Evolutionary conservation across 2,329 filamentous ascomycete genomes (phyloP), one percentile per base, ranked within the genome.

Genomic region (Fusarium beomiforme): DNA sequence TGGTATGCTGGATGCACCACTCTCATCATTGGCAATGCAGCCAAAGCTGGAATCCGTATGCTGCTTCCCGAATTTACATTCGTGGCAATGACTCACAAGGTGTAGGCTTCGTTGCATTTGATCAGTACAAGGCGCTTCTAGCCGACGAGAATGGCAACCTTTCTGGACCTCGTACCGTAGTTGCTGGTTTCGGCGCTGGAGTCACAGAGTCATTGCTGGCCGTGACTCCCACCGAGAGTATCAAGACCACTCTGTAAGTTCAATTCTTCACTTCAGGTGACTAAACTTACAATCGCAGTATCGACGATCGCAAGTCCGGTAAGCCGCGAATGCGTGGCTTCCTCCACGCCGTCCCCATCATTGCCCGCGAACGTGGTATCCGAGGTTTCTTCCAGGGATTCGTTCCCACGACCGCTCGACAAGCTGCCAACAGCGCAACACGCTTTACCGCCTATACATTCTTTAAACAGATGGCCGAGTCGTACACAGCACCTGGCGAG

Each of bases 1-100:
- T 99, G 96, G 96, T 99, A 99, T 81, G 95, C 96, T 16, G 96
- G 96, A 39, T 99, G 96, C 84, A 98, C 96, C 49, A 98, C 96
- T 31, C 84, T 98, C 79, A 97, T 99, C 65, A 94, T 98, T 74
- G 96, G 96, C 67, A 99, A 99, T 83, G 97, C 94, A 57, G 87
- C 96, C 79, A 99, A 99, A 85, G 96, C 96, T 39, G 96, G 94
- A 65, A 97, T 98, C 70, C 91, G 94, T 95, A 88, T 67, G 91
- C n/a, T 36, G 24, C 31, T 16, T 26, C 37, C 34, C 26, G 26
- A 24, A 1, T 12, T 14, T 24, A 14, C 3, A 8, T 12, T 23
- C 12, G 29, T 24, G 17, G 19, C 19, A 14, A 33, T 19, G 23
- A 42, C 67, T 78, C 55, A 78, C 50, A 2, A 1, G 10, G 5